Conservation (phyloP, 352 stramenopile species). For the Bremia lactucae region DNA sequence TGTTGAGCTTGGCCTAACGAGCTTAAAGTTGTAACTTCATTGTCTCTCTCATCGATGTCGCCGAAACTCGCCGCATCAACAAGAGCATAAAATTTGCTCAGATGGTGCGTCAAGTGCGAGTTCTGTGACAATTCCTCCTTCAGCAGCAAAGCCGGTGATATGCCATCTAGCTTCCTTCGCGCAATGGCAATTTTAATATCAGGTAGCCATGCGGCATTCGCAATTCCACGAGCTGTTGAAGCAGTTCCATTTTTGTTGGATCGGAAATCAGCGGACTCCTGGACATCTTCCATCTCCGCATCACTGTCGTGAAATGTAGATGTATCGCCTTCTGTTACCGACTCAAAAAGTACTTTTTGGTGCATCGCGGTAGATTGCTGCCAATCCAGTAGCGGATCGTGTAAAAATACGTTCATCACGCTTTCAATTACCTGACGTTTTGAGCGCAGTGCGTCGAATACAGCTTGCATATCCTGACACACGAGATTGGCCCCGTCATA, state of each 20-base stretch:
- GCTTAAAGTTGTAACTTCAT: conserved; percentile 25
- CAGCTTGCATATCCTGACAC: conserved; percentile 73
- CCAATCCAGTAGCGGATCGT: conserved; percentile 88
- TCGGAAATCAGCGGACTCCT: conserved; percentile 7
- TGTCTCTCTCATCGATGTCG: background rate
- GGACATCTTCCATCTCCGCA: conserved; percentile 23
- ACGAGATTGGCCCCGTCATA: conserved; percentile 60
- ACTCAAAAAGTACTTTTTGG: conserved; percentile 45
- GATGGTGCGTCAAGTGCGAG: conserved; percentile 36
- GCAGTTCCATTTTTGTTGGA: conserved; percentile 7
- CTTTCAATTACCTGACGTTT: conserved; percentile 79
- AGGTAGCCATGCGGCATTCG: conserved; percentile 40
- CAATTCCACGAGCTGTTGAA: background rate
- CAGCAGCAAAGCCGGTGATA: conserved; percentile 53
- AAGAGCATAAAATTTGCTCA: conserved; percentile 45
- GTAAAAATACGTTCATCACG: conserved; percentile 87
- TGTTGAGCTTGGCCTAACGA: conserved; percentile 72
- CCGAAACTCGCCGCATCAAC: conserved; percentile 28
- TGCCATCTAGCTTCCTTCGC: conserved; percentile 58
- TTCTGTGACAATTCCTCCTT: conserved; percentile 74
- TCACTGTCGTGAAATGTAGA: conserved; percentile 22
- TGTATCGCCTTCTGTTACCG: conserved; percentile 4
- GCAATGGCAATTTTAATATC: conserved; percentile 73
- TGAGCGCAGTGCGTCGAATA: conserved; percentile 72
- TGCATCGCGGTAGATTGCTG: conserved; percentile 57